Evolutionary conservation across 495 filamentous ascomycete species (phyloP).

Genomic region (Penicillium odoratum): DNA sequence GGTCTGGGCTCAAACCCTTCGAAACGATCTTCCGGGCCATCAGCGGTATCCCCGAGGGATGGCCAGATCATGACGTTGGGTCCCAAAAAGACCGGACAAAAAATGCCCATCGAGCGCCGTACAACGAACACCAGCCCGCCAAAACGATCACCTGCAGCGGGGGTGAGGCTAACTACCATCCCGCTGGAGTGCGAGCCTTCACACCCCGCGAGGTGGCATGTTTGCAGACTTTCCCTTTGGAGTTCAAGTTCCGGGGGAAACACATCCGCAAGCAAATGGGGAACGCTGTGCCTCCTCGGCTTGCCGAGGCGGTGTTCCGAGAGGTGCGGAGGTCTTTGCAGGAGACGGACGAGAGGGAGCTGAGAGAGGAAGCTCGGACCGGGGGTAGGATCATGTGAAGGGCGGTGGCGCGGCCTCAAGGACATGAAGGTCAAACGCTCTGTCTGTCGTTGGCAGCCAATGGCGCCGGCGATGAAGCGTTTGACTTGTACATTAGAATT

Average conservation of each 20-base stretch:
- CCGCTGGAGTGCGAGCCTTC: slow-evolving; percentile 62
- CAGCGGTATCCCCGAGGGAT: slow-evolving; percentile 37
- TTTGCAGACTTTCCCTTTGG: slow-evolving; percentile 71
- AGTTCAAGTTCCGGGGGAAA: slow-evolving; percentile 55
- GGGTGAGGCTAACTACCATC: slow-evolving; percentile 67
- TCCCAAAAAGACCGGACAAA: slow-evolving; percentile 17
- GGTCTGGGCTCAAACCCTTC: slow-evolving; percentile 30
- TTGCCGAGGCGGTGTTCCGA: slow-evolving; percentile 59
- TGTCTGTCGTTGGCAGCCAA: too few relatives aligned
- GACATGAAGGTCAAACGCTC: not conserved
- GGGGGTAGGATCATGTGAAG: slow-evolving; percentile 3
- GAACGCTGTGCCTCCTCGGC: slow-evolving; percentile 76
- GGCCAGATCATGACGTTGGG: slow-evolving; percentile 48
- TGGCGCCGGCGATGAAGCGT: not conserved
- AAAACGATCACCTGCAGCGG: slow-evolving; percentile 71
- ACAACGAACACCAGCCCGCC: slow-evolving; percentile 51
- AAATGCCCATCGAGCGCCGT: slow-evolving; percentile 20
- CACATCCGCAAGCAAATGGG: slow-evolving; percentile 72
- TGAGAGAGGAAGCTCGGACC: not conserved
- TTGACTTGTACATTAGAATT: not conserved
- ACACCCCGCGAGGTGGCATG: slow-evolving; percentile 73
- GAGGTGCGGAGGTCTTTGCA: slow-evolving; percentile 59
- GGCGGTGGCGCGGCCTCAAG: not conserved
- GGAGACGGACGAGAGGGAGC: slow-evolving; percentile 52
- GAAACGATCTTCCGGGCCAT: slow-evolving; percentile 52